Evolutionary conservation across 371 early-diverging fungal species (phyloP).

Genomic region (Lichtheimia ornata): DNA sequence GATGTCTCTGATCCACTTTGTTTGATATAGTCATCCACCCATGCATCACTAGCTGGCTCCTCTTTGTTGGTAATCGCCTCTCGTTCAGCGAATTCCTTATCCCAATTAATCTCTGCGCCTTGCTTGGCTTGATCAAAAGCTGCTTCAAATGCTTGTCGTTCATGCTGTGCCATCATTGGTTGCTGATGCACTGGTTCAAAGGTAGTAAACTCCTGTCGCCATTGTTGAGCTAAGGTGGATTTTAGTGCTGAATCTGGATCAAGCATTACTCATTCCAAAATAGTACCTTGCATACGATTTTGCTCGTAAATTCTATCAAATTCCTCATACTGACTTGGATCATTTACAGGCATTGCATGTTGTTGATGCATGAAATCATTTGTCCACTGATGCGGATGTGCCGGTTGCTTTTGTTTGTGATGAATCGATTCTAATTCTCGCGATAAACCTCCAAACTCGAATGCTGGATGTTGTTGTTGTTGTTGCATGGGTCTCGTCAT

Average conservation of each 20-base stretch:
- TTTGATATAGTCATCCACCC: slow-evolving; percentile 52
- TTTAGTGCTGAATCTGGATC: not conserved
- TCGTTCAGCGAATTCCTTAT: slow-evolving; percentile 53
- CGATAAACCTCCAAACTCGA: slow-evolving; percentile 58
- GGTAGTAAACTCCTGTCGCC: slow-evolving; percentile 48
- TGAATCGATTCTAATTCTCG: slow-evolving; percentile 58
- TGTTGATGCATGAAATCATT: slow-evolving; percentile 68
- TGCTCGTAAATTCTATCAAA: slow-evolving; percentile 65
- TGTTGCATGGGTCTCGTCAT: slow-evolving; percentile 20
- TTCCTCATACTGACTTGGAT: slow-evolving; percentile 48
- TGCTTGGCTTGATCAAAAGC: slow-evolving; percentile 77
- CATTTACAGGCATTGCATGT: slow-evolving; percentile 23
- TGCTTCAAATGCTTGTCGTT: slow-evolving; percentile 67
- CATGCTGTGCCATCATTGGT: slow-evolving; percentile 40
- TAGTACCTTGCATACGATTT: slow-evolving; percentile 9
- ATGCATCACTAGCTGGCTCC: slow-evolving; percentile 45
- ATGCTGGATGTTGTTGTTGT: slow-evolving; percentile 33
- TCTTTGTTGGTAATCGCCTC: slow-evolving; percentile 45
- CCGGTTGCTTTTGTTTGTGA: slow-evolving; percentile 6
- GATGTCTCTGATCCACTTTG: slow-evolving; percentile 43
- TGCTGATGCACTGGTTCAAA: slow-evolving; percentile 28
- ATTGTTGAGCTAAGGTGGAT: slow-evolving; percentile 21
- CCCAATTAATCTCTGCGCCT: slow-evolving; percentile 44
- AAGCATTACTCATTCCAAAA: not conserved
- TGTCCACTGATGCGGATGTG: slow-evolving; percentile 56